Percentiles rank a stretch among this genome's conserved stretches.
These are phyloP conservation scores for Geotrichum fermentans DNA, from an alignment of 1,139 yeast genomes.

Conservation along the genomic window DNA sequence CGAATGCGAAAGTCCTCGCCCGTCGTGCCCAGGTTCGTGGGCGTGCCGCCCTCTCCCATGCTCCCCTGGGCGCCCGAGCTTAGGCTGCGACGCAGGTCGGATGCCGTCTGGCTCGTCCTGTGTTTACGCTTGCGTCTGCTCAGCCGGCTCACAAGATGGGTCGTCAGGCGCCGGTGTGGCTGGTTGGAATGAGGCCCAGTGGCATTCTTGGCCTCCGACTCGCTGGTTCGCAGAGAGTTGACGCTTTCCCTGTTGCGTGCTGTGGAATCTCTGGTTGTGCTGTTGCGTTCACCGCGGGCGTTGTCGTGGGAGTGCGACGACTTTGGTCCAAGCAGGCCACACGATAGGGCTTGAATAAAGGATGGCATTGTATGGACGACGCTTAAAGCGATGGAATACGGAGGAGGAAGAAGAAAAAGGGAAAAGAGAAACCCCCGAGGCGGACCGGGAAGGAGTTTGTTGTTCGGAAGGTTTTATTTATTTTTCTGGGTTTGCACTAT, in stretches of 20 bases:
- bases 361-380: constrained; percentile 3
- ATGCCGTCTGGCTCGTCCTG: too few species aligned
- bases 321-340: constrained; percentile 7
- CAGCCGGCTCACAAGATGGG: too few species aligned
- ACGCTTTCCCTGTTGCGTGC: too few species aligned
- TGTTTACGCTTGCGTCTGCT: constrained; percentile 8
- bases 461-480: too few species aligned
- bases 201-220: too few species aligned
- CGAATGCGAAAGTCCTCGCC: constrained; percentile 14
- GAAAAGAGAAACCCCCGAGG: not conserved
- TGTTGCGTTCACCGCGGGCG: not conserved
- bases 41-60: too few species aligned
- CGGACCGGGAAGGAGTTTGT: not conserved
- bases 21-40: constrained; percentile 3
- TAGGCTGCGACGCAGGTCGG: not conserved
- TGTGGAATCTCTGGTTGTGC: not conserved
- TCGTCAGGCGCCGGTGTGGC: too few species aligned
- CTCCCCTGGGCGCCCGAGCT: not conserved
- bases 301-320: not conserved
- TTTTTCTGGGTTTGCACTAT: not conserved
- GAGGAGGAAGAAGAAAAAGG: not conserved
- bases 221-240: too few species aligned
- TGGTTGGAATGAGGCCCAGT: too few species aligned
- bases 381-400: not conserved
- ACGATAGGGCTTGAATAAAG: constrained; percentile 5